Base-by-base conservation (phyloP, 805 yeast genomes). In the Candida ipomoeae region DNA sequence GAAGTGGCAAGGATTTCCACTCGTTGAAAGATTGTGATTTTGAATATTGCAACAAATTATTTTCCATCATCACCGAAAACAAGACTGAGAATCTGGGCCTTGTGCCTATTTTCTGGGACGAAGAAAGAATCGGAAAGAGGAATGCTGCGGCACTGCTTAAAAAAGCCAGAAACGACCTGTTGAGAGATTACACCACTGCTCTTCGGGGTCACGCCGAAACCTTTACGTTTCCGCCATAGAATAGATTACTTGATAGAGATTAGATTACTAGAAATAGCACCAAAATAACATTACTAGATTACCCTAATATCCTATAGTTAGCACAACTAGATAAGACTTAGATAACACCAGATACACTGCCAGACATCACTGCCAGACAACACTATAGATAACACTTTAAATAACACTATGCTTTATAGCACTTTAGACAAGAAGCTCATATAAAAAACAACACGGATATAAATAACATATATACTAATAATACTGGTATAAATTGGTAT, bases 51-150 rank as follows among this genome's bases (percentile, higher is more conserved):
- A 53, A 59, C 41, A 51, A 59, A n/a, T 33, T 63, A 8, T 55
- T 50, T 47, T 50, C 51, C 32, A 49, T 58, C 51, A 48, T 62
- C 10, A 46, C 39, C 8, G 18, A 20, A 7, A 48, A 53, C 17
- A 54, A 50, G 6, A 32, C 58, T 7, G 57, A 52, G 29, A 46
- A 50, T 3, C 51, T 31, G 1, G 67, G 67, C 7, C 54, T 63
- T 29, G 45, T 56, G 33, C 65, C 66, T 1, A 37, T 47, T 6
- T 48, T 36, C 36, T 63, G 67, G 67, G 63, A 56, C 40, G 56
- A 46, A 3, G 39, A 53, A 21, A 42, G 50, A 35, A 56, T 48
- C 17, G 33, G 29, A 3, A 52, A 55, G 34, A 54, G 67, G 17
- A 46, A 48, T n/a, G 40, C 47, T 23, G 54, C 58, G 11, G 53